A percentile compares a stretch with the other conserved stretches of the same genome.
Evolutionary conservation across 2,329 filamentous ascomycete species (phyloP).

Genomic region (Calonectria fujianensis): DNA sequence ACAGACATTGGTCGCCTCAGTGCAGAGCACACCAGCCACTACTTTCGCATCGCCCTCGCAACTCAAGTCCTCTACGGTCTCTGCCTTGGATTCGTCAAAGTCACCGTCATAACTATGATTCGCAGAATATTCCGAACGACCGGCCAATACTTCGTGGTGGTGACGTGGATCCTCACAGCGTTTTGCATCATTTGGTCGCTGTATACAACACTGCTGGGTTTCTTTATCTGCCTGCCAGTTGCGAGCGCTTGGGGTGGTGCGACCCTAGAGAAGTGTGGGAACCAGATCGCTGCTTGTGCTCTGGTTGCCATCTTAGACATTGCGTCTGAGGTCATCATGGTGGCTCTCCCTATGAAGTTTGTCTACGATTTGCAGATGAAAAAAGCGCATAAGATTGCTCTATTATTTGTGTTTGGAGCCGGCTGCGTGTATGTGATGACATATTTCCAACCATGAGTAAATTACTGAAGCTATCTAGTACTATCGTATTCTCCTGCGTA

Average conservation of each 20-base stretch:
- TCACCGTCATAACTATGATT: conserved; percentile 40
- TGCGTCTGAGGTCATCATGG: conserved; percentile 28
- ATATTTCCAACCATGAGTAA: neutral
- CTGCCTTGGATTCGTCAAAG: conserved; percentile 41
- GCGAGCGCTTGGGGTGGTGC: conserved; percentile 32
- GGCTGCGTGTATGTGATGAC: conserved; percentile 31
- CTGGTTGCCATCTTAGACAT: conserved; percentile 34
- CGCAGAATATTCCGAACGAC: conserved; percentile 39
- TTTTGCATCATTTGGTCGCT: conserved; percentile 30
- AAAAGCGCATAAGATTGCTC: conserved; percentile 35
- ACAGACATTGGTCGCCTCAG: conserved; percentile 18
- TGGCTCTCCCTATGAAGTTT: conserved; percentile 30
- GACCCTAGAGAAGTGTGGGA: conserved; percentile 4
- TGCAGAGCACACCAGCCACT: conserved; percentile 22
- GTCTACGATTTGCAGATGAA: conserved; percentile 36
- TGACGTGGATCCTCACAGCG: conserved; percentile 22
- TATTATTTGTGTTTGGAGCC: conserved; percentile 35
- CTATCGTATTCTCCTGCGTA: conserved; percentile 42
- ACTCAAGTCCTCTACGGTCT: conserved; percentile 40
- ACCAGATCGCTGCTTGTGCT: conserved; percentile 27
- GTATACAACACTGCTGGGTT: conserved; percentile 32
- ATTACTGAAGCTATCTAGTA: conserved; percentile 1
- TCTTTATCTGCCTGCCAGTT: conserved; percentile 35
- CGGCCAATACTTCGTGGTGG: conserved; percentile 23
- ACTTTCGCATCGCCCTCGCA: conserved; percentile 32